Evolutionary conservation across 2,329 filamentous ascomycete species (phyloP).

Genomic region (Annulohypoxylon truncatum): DNA sequence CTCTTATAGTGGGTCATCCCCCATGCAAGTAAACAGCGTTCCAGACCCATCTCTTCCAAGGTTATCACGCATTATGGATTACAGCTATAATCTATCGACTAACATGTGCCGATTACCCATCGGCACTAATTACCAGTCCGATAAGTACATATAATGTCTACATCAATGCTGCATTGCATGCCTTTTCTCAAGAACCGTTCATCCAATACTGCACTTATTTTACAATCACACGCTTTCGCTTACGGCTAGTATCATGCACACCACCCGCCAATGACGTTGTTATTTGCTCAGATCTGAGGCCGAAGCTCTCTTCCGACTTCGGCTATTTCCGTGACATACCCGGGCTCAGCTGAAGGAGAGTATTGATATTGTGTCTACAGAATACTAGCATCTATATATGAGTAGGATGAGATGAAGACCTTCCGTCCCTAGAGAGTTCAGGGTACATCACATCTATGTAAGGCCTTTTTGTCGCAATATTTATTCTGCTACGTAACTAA

Average conservation of each 20-base stretch:
- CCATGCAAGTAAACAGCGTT: slow-evolving; percentile 12
- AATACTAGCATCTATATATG: background rate
- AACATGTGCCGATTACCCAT: too few relatives aligned
- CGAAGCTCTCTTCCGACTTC: background rate
- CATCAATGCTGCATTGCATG: background rate
- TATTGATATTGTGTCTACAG: background rate
- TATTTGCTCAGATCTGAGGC: slow-evolving; percentile 9
- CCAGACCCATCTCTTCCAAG: background rate
- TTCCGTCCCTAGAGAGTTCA: background rate
- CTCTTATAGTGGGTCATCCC: slow-evolving; percentile 19
- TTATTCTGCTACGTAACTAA: too few relatives aligned
- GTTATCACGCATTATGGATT: background rate
- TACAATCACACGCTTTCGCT: background rate
- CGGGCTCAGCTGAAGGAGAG: background rate
- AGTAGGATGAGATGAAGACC: background rate
- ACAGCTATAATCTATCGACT: background rate
- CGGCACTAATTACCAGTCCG: background rate
- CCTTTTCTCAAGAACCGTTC: background rate
- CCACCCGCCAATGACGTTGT: slow-evolving; percentile 16
- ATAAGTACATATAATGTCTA: background rate
- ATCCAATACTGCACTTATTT: background rate
- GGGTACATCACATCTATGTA: background rate
- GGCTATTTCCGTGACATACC: slow-evolving; percentile 11
- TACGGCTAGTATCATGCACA: background rate
- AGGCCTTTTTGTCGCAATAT: background rate